These are phyloP conservation scores for Arctostaphylos glauca DNA, from an alignment of 148 eudicot genomes.

Conservation along the genomic window DNA sequence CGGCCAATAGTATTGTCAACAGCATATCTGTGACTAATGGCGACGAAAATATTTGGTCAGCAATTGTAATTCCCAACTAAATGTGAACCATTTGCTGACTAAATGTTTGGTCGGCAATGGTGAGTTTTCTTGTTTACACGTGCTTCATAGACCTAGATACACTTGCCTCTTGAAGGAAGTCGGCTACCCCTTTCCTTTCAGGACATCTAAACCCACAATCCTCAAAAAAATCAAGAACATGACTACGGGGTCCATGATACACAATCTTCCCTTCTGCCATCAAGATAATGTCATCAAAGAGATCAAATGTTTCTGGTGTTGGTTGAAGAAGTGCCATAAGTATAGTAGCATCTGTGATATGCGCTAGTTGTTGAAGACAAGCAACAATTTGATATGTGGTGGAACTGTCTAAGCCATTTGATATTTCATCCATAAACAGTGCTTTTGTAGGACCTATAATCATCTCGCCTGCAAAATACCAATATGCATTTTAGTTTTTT, in stretches of 20 bases:
- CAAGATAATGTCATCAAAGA: conserved; percentile 80
- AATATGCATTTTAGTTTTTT: not conserved
- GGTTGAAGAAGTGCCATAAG: conserved; percentile 86
- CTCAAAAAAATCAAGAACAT: conserved; percentile 54
- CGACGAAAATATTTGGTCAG: no score
- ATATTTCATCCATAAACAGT: not conserved
- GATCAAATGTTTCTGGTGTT: conserved; percentile 74
- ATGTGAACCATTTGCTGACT: no score
- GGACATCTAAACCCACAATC: conserved; percentile 79
- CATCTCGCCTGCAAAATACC: conserved; percentile 64
- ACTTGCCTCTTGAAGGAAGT: conserved; percentile 85
- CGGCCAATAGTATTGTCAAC: no score
- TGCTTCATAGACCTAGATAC: not conserved
- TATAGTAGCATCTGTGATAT: conserved; percentile 66
- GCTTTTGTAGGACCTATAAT: conserved; percentile 75
- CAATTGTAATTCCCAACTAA: no score
- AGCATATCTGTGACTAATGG: no score
- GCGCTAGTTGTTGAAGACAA: conserved; percentile 68
- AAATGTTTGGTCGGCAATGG: no score
- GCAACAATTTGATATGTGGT: conserved; percentile 76
- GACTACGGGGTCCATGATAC: conserved; percentile 68
- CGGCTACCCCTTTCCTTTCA: conserved; percentile 76
- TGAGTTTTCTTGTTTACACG: no score
- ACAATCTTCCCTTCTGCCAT: conserved; percentile 81
- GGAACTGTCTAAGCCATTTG: conserved; percentile 52